A percentile compares a stretch with the other conserved stretches of the same genome.
Evolutionary conservation across 345 rosid species (phyloP).

Genomic region (Angophora floribunda): DNA sequence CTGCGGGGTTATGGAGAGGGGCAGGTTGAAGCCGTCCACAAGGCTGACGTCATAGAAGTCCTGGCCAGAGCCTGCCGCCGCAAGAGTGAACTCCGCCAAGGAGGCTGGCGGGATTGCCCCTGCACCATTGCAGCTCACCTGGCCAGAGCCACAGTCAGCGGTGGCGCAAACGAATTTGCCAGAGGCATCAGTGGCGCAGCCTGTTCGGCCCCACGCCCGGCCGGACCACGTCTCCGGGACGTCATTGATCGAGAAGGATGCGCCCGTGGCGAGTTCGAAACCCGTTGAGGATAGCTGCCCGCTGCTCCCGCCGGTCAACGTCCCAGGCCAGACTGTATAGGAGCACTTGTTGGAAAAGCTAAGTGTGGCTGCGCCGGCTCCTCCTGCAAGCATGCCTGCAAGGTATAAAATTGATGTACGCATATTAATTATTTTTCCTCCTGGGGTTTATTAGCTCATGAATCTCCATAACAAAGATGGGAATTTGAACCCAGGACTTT

Average conservation of each 20-base stretch:
- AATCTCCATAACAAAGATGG: neutral
- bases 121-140: neutral
- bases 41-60: neutral
- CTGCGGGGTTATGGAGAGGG: neutral
- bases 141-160: neutral
- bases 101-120: neutral
- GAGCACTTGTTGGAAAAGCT: neutral
- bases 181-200: neutral
- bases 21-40: neutral
- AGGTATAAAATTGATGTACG: neutral
- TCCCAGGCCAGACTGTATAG: neutral
- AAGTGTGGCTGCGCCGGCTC: neutral
- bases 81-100: neutral
- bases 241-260: neutral
- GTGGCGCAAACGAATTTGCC: neutral
- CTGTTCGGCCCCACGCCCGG: neutral
- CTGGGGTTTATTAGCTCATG: too few species aligned
- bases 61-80: neutral
- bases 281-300: neutral
- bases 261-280: rapidly evolving
- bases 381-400: neutral
- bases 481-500: too few species aligned
- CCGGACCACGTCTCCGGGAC: neutral
- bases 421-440: too few species aligned
- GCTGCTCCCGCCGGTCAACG: rapidly evolving